Percentiles rank a stretch among this genome's conserved stretches.
Evolutionary conservation across 2,329 filamentous ascomycete species (phyloP).

Genomic region (Tricladium varicosporioides): DNA sequence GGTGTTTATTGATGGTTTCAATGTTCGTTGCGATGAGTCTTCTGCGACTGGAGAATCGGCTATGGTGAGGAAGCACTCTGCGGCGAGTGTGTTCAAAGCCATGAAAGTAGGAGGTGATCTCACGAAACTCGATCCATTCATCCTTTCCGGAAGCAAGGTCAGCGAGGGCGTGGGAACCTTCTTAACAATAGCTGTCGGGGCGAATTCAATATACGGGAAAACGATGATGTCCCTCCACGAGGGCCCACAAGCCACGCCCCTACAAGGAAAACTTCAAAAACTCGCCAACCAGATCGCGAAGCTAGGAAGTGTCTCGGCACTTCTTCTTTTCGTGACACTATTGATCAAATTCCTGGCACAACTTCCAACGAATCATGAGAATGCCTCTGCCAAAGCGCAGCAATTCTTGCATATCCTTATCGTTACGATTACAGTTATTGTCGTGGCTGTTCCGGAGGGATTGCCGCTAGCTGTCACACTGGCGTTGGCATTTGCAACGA

Average conservation of each 20-base stretch:
- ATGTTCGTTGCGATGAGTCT: conserved; percentile 70
- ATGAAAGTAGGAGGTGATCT: too few relatives aligned
- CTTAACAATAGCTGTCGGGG: conserved; percentile 70
- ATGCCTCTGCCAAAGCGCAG: conserved; percentile 54
- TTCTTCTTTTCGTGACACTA: conserved; percentile 74
- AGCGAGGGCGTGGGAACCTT: conserved; percentile 74
- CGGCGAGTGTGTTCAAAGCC: too few relatives aligned
- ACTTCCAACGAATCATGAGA: conserved; percentile 53
- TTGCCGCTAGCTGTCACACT: conserved; percentile 66
- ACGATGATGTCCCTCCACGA: conserved; percentile 77
- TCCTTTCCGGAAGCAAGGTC: conserved; percentile 76
- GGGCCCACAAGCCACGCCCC: conserved; percentile 72
- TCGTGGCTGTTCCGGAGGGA: conserved; percentile 68
- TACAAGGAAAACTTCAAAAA: conserved; percentile 75
- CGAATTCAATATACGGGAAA: conserved; percentile 73
- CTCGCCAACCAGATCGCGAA: conserved; percentile 83
- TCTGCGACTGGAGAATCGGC: conserved; percentile 72
- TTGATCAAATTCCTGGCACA: conserved; percentile 74
- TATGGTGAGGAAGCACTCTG: too few relatives aligned
- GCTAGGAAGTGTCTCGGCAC: conserved; percentile 66
- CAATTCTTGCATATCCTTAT: conserved; percentile 62
- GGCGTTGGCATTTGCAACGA: conserved; percentile 66
- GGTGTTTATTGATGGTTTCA: conserved; percentile 64
- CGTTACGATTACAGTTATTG: conserved; percentile 63
- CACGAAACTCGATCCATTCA: conserved; percentile 79